Evolutionary conservation across 257 asterid genomes (phyloP).

Genomic region (Solanum peruvianum): DNA sequence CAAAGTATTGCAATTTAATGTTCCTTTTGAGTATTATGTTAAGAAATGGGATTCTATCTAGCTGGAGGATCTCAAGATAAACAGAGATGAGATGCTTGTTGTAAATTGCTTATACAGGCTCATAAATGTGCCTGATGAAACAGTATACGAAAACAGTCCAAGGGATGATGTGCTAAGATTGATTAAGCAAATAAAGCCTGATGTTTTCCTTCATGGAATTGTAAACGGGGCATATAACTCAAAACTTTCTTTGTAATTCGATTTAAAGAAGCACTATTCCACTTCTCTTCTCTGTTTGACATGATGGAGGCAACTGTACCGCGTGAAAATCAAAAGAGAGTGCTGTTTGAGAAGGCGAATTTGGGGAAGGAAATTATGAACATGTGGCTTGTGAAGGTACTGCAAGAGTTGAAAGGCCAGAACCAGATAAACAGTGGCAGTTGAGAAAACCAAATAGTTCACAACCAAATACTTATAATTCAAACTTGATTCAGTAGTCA

Average conservation of each 20-base stretch:
- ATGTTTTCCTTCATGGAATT: conserved; percentile 24
- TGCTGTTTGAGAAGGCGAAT: conserved; percentile 18
- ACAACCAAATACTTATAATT: not conserved
- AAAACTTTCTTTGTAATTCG: conserved; percentile 8
- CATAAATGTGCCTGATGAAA: conserved; percentile 13
- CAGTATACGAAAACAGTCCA: conserved; percentile 1
- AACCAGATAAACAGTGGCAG: conserved; percentile 26
- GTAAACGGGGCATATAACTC: conserved; percentile 14
- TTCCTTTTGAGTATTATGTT: conserved; percentile 18
- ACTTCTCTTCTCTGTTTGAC: conserved; percentile 23
- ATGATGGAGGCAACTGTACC: conserved; percentile 23
- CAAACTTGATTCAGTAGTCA: not conserved
- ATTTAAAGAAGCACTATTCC: conserved; percentile 14
- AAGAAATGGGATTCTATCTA: conserved; percentile 18
- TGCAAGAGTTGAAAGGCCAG: conserved; percentile 28
- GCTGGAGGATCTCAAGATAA: conserved; percentile 18
- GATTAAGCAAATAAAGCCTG: conserved; percentile 19
- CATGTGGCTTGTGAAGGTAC: conserved; percentile 25
- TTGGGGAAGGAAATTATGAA: conserved; percentile 21
- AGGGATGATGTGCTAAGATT: conserved; percentile 16
- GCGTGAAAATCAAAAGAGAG: conserved; percentile 7
- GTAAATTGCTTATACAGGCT: conserved; percentile 29
- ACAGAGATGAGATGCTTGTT: conserved; percentile 3
- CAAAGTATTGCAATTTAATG: conserved; percentile 16
- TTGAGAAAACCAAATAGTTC: not conserved